Evolutionary conservation across 2,329 filamentous ascomycete genomes (phyloP).

Genomic region (Fusarium kyushuense): DNA sequence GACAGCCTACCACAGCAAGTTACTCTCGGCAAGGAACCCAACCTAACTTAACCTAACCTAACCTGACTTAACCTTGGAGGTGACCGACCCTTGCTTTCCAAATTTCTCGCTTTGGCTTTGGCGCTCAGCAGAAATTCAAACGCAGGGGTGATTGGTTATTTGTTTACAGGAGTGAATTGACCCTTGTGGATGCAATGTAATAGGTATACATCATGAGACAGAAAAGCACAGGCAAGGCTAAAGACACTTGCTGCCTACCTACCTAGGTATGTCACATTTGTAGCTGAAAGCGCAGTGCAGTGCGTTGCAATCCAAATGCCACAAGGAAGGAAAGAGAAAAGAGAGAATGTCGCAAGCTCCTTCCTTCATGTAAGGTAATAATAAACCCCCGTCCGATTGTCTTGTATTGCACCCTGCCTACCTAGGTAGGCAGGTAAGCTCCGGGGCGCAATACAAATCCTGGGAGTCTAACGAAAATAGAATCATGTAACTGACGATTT

Average conservation of each 20-base stretch:
- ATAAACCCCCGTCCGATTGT: conserved; percentile 17
- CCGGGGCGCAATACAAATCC: not conserved
- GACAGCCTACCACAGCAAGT: conserved; percentile 38
- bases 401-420: conserved; percentile 1
- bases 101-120: conserved; percentile 26
- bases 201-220: conserved; percentile 36
- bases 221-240: conserved; percentile 2
- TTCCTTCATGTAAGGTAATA: not conserved
- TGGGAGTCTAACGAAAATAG: not conserved
- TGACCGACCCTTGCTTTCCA: conserved; percentile 33
- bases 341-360: conserved; percentile 8
- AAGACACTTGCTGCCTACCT: not conserved
- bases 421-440: not conserved
- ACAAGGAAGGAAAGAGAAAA: conserved; percentile 1
- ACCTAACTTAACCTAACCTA: conserved; percentile 6
- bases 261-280: conserved; percentile 35
- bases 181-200: conserved; percentile 15
- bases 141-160: conserved; percentile 27
- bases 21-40: conserved; percentile 23
- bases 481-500: not conserved
- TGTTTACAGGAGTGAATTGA: conserved; percentile 35
- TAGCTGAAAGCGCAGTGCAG: not conserved
- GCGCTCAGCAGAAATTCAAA: conserved; percentile 23
- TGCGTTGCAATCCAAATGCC: conserved; percentile 5
- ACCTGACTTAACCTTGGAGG: conserved; percentile 19